A percentile compares a stretch with the other conserved stretches of the same genome.
Evolutionary conservation across 1,284 basidiomycete species (phyloP).

Genomic region (Veloporphyrellus conicus): DNA sequence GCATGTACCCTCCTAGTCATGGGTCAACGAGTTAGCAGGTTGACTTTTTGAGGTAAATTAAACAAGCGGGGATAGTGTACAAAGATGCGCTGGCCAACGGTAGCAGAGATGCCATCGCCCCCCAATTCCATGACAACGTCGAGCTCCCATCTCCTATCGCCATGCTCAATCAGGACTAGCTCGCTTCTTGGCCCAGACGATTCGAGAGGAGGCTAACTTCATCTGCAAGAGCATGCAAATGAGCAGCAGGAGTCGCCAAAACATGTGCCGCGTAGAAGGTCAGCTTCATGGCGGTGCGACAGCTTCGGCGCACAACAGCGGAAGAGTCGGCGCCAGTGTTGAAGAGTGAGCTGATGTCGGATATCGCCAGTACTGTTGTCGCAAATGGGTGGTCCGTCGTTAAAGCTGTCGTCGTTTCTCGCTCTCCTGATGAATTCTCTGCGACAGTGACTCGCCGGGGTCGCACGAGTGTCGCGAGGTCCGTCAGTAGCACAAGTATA

Average conservation of each 20-base stretch:
- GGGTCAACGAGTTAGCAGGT: background rate
- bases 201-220: slow-evolving; percentile 36
- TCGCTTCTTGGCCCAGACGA: slow-evolving; percentile 9
- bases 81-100: too few relatives aligned
- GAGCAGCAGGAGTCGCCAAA: slow-evolving; percentile 28
- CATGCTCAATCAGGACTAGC: background rate
- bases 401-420: background rate
- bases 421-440: slow-evolving; percentile 4
- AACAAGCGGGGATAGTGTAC: background rate
- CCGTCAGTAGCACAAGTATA: slow-evolving; percentile 51
- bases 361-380: slow-evolving; percentile 23
- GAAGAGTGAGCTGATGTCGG: slow-evolving; percentile 28
- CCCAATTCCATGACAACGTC: background rate
- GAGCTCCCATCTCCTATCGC: background rate
- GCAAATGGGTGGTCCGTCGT: slow-evolving; percentile 20
- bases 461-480: slow-evolving; percentile 47
- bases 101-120: too few relatives aligned
- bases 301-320: slow-evolving; percentile 3
- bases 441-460: slow-evolving; percentile 40
- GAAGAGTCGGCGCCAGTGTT: background rate
- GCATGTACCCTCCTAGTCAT: slow-evolving; percentile 25
- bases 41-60: background rate
- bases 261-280: slow-evolving; percentile 46
- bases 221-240: slow-evolving; percentile 40
- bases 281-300: slow-evolving; percentile 19